These are phyloP conservation scores for Podospora sp. DNA, from an alignment of 495 filamentous ascomycete genomes.

Conservation along the genomic window DNA sequence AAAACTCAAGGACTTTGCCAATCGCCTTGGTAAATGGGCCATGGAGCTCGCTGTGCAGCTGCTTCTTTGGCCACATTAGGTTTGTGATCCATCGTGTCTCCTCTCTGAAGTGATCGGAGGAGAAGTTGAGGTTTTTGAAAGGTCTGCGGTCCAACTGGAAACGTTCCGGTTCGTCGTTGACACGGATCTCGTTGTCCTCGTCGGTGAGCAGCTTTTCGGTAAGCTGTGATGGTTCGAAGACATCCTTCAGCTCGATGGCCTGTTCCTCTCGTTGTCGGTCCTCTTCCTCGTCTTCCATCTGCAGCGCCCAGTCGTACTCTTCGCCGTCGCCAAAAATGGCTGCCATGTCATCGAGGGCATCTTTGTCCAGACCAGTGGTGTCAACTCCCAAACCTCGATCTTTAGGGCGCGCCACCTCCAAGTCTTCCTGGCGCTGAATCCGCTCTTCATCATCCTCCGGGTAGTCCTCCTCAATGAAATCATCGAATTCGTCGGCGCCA, in stretches of 20 bases:
- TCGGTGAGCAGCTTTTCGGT: conserved; percentile 93
- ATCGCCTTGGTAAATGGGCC: conserved; percentile 85
- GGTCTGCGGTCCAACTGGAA: conserved; percentile 90
- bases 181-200: conserved; percentile 86
- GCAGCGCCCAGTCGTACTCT: conserved; percentile 92
- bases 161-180: conserved; percentile 85
- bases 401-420: conserved; percentile 76
- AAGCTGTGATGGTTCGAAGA: conserved; percentile 95
- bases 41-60: conserved; percentile 66
- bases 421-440: conserved; percentile 77
- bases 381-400: conserved; percentile 67
- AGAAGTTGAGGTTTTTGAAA: conserved; percentile 74
- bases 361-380: conserved; percentile 80
- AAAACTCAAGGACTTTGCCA: conserved; percentile 90
- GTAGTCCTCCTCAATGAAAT: conserved; percentile 96
- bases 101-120: conserved; percentile 80
- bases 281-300: conserved; percentile 79
- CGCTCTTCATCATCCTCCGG: conserved; percentile 82
- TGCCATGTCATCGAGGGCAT: conserved; percentile 90
- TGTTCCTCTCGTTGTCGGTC: conserved; percentile 67
- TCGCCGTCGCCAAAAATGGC: conserved; percentile 92
- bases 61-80: conserved; percentile 83
- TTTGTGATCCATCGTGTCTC: conserved; percentile 90
- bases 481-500: conserved; percentile 85
- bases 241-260: conserved; percentile 88